Evolutionary conservation across 805 yeast species (phyloP), one percentile per base, ranked within the genome.

Genomic region (Pichia membranifaciens): DNA sequence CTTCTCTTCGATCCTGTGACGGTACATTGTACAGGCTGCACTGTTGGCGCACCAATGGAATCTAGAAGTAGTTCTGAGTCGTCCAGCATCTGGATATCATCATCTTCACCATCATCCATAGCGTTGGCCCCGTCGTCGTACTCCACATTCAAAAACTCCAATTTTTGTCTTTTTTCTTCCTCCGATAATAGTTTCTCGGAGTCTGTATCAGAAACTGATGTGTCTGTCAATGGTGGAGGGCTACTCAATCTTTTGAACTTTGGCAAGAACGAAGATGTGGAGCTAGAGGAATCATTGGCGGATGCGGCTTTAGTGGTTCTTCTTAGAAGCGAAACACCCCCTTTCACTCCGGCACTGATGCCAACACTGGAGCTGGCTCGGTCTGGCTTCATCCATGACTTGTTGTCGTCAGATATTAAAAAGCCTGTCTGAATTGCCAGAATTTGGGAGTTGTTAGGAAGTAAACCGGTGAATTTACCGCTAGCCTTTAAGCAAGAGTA

Each of bases 341-440:
- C 15, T 17, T 36, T 36, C 15, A 12, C 22, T 9, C 20, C 4
- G 20, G 10, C n/a, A 13, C 20, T 13, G n/a, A 16, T 34, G 20
- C 20, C 13, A 17, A 18, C 21, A 9, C 2, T 18, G 12, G 3
- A 10, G 15, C 16, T 4, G 4, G 47, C 43, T 2, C 45, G 35
- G 12, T 64, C 68, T 5, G 85, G 84, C 59, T 76, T 81, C 12
- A 68, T 54, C 89, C 90, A 85, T 37, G 56, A 58, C 22, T 71
- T 66, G 22, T 68, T 72, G 23, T 60, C 67, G 21, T 61, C 62
- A 15, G 52, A 57, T 5, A 72, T 66, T n/a, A 77, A 65, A 52
- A 85, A 82, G 0, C 90, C 91, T 29, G 74, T 72, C 71, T 82
- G 72, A 44, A 85, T 69, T 22, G 81, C 90, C 55, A 82, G 84